Percentiles rank a stretch among this genome's conserved stretches.
These are phyloP conservation scores for Sclerotinia nivalis DNA, from an alignment of 2,329 filamentous ascomycete genomes.

Conservation along the genomic window DNA sequence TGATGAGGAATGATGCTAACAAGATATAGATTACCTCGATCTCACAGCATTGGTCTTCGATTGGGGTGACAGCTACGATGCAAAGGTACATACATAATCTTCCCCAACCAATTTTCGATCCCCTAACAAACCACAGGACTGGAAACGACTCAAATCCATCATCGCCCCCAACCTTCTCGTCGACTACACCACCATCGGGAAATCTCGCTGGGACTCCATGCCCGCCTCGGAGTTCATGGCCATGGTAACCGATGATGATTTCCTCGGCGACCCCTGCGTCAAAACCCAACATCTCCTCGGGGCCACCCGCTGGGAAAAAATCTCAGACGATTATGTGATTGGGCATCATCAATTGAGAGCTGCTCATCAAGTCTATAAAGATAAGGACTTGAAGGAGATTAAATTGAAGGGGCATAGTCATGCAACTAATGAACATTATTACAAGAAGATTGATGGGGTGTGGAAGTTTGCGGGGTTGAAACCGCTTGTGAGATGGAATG, in stretches of 20 bases:
- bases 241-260: conserved; percentile 57
- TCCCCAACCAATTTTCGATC: background rate
- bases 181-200: conserved; percentile 68
- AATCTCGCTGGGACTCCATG: conserved; percentile 62
- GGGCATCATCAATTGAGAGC: conserved; percentile 45
- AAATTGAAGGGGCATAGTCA: conserved; percentile 35
- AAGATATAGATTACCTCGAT: conserved; percentile 50
- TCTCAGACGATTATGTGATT: conserved; percentile 58
- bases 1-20: background rate
- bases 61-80: conserved; percentile 67
- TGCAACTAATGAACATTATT: conserved; percentile 38
- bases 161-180: conserved; percentile 35
- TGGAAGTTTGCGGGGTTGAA: conserved; percentile 40
- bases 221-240: conserved; percentile 59
- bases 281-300: conserved; percentile 68
- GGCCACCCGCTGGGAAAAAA: conserved; percentile 56
- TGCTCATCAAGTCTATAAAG: conserved; percentile 33
- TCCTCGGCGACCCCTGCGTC: conserved; percentile 61
- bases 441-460: conserved; percentile 35
- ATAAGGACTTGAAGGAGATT: conserved; percentile 28
- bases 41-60: conserved; percentile 54
- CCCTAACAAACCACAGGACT: conserved; percentile 31
- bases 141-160: conserved; percentile 33
- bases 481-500: conserved; percentile 37
- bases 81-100: conserved; percentile 46